Conservation (phyloP, 257 asterid genomes). For the Nemophila menziesii region DNA sequence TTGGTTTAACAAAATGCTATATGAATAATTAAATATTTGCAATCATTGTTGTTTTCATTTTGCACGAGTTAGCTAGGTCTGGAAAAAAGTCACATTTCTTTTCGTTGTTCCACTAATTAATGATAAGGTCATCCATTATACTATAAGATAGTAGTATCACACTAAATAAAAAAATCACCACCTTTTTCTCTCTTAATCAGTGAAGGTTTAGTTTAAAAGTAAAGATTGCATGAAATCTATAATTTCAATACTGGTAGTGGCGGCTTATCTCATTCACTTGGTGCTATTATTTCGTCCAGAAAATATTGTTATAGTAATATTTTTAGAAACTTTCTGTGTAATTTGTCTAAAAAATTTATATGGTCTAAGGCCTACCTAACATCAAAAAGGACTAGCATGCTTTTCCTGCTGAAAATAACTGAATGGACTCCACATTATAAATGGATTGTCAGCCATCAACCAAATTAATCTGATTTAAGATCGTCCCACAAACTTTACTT, state of each 20-base stretch:
- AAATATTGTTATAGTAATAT: constrained; percentile 11
- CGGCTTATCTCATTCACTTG: constrained; percentile 55
- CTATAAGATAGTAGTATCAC: background rate
- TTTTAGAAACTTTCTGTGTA: background rate
- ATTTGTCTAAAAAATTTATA: background rate
- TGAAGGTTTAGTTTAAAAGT: constrained; percentile 32
- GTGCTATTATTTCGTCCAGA: too few species aligned
- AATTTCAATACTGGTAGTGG: constrained; percentile 32
- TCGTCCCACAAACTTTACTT: too few species aligned
- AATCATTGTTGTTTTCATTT: background rate
- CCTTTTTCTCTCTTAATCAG: constrained; percentile 26
- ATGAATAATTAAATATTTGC: background rate
- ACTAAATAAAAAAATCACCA: constrained; percentile 6
- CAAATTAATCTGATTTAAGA: too few species aligned
- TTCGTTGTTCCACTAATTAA: constrained; percentile 6
- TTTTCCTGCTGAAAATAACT: background rate
- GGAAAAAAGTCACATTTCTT: background rate
- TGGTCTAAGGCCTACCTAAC: background rate
- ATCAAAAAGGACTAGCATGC: too few species aligned
- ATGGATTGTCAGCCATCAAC: background rate
- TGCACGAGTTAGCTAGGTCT: constrained; percentile 9
- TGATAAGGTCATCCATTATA: constrained; percentile 16
- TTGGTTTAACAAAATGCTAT: too few species aligned
- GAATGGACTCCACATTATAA: background rate
- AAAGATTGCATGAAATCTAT: constrained; percentile 31